These are phyloP conservation scores for Physocladia obscura DNA, from an alignment of 192 early-diverging fungal genomes.

Conservation along the genomic window DNA sequence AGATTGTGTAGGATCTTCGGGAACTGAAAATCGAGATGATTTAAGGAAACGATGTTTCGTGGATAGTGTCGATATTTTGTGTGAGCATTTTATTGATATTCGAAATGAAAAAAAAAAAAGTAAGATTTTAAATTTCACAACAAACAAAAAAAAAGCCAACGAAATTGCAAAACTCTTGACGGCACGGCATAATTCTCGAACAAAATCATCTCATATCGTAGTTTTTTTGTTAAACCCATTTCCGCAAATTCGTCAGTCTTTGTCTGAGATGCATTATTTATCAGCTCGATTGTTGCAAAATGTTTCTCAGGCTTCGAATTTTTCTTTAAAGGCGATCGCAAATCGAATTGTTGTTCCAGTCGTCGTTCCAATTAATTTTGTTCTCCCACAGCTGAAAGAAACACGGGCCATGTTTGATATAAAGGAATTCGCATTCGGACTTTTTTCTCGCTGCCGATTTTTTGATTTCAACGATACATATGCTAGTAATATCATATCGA, in stretches of 20 bases:
- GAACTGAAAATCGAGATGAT: no score
- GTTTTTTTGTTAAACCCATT: constrained; percentile 17
- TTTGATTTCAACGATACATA: background rate
- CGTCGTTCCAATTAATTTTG: constrained; percentile 18
- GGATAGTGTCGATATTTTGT: no score
- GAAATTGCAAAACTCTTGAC: no score
- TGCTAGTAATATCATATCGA: background rate
- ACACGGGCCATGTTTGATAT: background rate
- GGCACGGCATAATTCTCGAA: no score
- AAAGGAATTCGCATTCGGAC: constrained; percentile 15
- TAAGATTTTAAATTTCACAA: no score
- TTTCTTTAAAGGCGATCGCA: background rate
- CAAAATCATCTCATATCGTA: no score
- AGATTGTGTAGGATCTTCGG: no score
- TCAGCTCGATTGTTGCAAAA: background rate
- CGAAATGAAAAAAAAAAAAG: no score
- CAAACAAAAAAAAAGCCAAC: no score
- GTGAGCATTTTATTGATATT: no score
- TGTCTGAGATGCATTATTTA: background rate
- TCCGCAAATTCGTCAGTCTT: constrained; percentile 11
- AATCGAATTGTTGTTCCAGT: constrained; percentile 10
- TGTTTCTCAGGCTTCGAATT: background rate
- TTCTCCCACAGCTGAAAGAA: constrained; percentile 3
- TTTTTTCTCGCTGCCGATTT: constrained; percentile 10
- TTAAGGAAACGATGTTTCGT: no score